phyloP scores from a whole-genome alignment of 495 filamentous ascomycete species.

The Staphylotrichum tortipilum region DNA sequence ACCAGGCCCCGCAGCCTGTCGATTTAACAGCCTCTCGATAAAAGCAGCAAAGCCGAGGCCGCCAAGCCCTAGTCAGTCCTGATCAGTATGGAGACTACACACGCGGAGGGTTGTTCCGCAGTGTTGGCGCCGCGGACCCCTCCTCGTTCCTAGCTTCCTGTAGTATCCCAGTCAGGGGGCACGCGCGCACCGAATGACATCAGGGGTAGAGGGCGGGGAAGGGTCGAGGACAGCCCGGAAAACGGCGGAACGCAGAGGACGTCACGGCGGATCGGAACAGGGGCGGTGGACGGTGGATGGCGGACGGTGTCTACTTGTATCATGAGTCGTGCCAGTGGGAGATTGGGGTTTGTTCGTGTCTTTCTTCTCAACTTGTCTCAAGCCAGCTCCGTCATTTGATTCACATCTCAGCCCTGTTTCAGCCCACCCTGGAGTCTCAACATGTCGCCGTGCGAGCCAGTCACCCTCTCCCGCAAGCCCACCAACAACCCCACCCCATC shows the following conservation, averaged over 20 bases:
- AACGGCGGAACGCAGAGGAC: background rate
- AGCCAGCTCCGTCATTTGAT: background rate
- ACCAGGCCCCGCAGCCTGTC: too few species aligned
- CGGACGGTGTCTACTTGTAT: background rate
- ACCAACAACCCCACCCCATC: background rate
- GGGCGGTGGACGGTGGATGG: background rate
- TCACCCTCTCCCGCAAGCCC: background rate
- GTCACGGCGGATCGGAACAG: background rate
- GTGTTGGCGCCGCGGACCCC: background rate
- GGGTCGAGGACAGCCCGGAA: background rate
- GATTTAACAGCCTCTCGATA: too few species aligned
- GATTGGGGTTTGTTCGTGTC: background rate
- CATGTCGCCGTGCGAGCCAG: constrained; percentile 17
- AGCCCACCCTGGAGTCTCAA: too few species aligned
- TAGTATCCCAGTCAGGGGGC: too few species aligned
- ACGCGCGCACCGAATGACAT: constrained; percentile 4
- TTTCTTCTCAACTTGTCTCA: too few species aligned
- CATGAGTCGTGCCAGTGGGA: background rate
- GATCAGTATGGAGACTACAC: background rate
- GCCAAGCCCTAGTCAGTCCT: background rate
- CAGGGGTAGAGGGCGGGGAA: background rate
- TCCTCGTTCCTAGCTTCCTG: background rate
- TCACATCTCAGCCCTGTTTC: too few species aligned
- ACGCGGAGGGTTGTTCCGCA: too few species aligned
- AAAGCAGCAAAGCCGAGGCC: too few species aligned